Evolutionary conservation across 2,329 filamentous ascomycete species (phyloP).

Genomic region (Leptographium wingfieldii): DNA sequence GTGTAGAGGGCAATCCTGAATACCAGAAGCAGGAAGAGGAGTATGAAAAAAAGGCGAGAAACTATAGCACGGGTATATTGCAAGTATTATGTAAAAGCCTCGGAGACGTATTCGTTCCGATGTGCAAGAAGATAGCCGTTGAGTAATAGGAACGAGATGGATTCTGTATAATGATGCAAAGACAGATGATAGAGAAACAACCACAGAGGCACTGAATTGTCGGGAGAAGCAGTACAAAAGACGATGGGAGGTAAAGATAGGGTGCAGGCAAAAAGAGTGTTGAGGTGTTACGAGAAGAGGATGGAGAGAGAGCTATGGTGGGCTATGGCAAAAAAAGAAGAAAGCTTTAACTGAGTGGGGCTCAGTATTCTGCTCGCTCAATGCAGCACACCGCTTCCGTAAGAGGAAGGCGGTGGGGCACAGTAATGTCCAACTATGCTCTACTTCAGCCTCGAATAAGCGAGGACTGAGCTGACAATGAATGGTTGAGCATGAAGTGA

Average conservation of each 20-base stretch:
- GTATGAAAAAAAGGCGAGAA: neutral
- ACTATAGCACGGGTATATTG: neutral
- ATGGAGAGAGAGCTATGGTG: neutral
- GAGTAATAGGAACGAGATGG: neutral
- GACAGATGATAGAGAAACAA: neutral
- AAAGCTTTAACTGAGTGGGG: neutral
- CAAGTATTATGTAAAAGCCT: neutral
- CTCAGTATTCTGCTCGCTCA: neutral
- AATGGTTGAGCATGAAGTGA: neutral
- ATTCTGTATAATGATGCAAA: neutral
- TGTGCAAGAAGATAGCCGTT: neutral
- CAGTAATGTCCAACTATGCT: neutral
- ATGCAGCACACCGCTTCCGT: neutral
- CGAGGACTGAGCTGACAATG: neutral
- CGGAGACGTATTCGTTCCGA: neutral
- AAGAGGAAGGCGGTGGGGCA: neutral
- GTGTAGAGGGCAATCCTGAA: neutral
- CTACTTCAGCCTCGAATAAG: neutral
- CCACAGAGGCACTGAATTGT: too few species aligned
- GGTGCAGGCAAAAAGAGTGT: neutral
- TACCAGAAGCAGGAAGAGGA: neutral
- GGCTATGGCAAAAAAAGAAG: neutral
- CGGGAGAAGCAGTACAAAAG: neutral
- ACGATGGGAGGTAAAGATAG: neutral
- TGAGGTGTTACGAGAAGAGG: neutral